Evolutionary conservation across 75 land plant genomes (phyloP).

Genomic region (Sequoiadendron giganteum): DNA sequence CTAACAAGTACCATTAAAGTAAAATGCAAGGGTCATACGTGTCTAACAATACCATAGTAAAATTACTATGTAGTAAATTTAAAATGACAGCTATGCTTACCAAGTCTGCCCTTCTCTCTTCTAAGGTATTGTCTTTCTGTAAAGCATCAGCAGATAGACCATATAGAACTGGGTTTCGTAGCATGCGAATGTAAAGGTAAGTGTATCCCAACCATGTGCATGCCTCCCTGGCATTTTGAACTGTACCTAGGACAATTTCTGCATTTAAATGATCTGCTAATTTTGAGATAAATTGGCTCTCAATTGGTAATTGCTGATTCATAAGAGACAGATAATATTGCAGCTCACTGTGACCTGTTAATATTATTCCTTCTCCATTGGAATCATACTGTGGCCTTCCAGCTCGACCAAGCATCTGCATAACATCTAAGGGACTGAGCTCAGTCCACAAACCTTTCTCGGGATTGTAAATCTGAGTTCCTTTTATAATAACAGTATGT

Average conservation of each 20-base stretch:
- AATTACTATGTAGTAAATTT: background rate
- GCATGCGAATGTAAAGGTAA: conserved; percentile 86
- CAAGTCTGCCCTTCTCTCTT: conserved; percentile 90
- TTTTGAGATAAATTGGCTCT: conserved; percentile 93
- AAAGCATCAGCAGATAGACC: conserved; percentile 59
- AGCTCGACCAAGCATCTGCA: conserved; percentile 99
- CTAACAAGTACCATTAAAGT: background rate
- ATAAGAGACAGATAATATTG: conserved; percentile 31
- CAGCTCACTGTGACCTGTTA: conserved; percentile 81
- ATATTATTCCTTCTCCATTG: conserved; percentile 91
- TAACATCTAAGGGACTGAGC: conserved; percentile 89
- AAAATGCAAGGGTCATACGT: background rate
- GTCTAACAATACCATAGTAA: background rate
- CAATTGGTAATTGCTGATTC: conserved; percentile 94
- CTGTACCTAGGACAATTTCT: conserved; percentile 93
- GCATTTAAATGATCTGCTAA: conserved; percentile 95
- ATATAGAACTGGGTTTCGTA: conserved; percentile 85
- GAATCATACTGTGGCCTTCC: conserved; percentile 95
- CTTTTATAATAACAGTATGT: conserved; percentile 89
- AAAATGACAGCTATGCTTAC: conserved; percentile 41
- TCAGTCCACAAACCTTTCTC: conserved; percentile 97
- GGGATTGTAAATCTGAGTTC: conserved; percentile 92
- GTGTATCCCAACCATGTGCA: conserved; percentile 88
- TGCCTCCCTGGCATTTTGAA: conserved; percentile 93
- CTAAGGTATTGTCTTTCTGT: conserved; percentile 54